Evolutionary conservation across 495 filamentous ascomycete genomes (phyloP).

Genomic region (Annulohypoxylon moriforme): DNA sequence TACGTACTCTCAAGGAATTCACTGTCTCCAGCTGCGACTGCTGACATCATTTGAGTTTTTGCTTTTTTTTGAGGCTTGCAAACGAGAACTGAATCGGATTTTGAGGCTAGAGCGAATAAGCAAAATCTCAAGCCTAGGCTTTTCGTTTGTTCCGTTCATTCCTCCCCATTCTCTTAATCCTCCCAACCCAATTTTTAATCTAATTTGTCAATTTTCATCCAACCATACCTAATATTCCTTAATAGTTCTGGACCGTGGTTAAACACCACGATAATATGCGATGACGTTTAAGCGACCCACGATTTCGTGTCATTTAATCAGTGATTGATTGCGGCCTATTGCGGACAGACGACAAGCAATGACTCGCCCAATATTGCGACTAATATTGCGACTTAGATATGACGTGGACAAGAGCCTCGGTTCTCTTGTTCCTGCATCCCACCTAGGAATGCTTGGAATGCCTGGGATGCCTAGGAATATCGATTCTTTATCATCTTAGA

Average conservation of each 20-base stretch:
- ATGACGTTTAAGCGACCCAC: not conserved
- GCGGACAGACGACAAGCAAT: slow-evolving; percentile 16
- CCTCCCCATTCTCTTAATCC: not conserved
- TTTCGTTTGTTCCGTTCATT: not conserved
- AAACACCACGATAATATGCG: not conserved
- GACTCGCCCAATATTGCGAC: slow-evolving; percentile 20
- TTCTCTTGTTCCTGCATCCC: slow-evolving; percentile 29
- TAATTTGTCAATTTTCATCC: not conserved
- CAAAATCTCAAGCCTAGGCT: not conserved
- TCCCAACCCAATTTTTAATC: not conserved
- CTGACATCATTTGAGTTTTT: slow-evolving; percentile 32
- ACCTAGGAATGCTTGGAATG: not conserved
- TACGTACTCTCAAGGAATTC: not conserved
- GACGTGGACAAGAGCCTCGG: slow-evolving; percentile 37
- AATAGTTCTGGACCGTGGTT: slow-evolving; percentile 19
- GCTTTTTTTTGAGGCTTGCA: slow-evolving; percentile 29
- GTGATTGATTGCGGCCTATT: slow-evolving; percentile 17
- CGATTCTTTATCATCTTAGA: slow-evolving; percentile 5
- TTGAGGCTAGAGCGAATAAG: slow-evolving; percentile 13
- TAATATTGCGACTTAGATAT: slow-evolving; percentile 12
- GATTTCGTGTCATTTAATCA: slow-evolving; percentile 10
- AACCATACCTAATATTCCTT: slow-evolving; percentile 2
- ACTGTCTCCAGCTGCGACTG: not conserved
- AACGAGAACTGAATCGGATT: slow-evolving; percentile 13
- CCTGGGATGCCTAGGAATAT: not conserved